Evolutionary conservation across 2,329 filamentous ascomycete genomes (phyloP).

Genomic region (Parascedosporium putredinis): DNA sequence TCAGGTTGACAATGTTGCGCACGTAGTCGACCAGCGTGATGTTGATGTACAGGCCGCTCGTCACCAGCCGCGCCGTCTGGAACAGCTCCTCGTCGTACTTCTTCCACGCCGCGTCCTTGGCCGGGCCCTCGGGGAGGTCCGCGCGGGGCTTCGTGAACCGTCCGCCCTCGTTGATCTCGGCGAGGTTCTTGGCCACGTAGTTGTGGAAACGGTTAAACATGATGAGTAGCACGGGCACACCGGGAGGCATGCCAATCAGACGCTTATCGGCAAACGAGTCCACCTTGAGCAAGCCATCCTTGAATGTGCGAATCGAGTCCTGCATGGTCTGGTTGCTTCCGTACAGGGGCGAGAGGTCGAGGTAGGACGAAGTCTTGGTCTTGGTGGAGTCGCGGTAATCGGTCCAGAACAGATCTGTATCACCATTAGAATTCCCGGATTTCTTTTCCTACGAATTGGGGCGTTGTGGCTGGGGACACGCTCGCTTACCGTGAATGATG

Average conservation of each 20-base stretch:
- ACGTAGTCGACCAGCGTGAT: slow-evolving; percentile 72
- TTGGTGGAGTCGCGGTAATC: slow-evolving; percentile 48
- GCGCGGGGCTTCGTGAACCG: slow-evolving; percentile 59
- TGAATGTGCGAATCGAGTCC: slow-evolving; percentile 56
- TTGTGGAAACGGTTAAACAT: slow-evolving; percentile 87
- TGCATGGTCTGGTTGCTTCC: slow-evolving; percentile 59
- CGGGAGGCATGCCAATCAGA: slow-evolving; percentile 59
- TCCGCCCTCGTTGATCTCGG: slow-evolving; percentile 74
- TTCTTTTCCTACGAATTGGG: too few species aligned
- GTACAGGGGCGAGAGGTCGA: slow-evolving; percentile 63
- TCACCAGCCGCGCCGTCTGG: slow-evolving; percentile 67
- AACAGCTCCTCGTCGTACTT: slow-evolving; percentile 71
- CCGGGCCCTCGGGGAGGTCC: slow-evolving; percentile 36
- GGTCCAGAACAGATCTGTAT: slow-evolving; percentile 59
- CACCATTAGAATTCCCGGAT: too few species aligned
- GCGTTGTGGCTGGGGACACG: too few species aligned
- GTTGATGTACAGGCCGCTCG: slow-evolving; percentile 66
- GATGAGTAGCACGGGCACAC: slow-evolving; percentile 59
- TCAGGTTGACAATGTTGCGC: slow-evolving; percentile 59
- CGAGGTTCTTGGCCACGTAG: slow-evolving; percentile 67
- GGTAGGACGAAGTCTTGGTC: slow-evolving; percentile 60
- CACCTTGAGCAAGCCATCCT: slow-evolving; percentile 61
- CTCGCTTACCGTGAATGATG: slow-evolving; percentile 59
- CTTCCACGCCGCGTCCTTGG: slow-evolving; percentile 43
- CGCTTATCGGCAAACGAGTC: slow-evolving; percentile 64